A percentile compares a stretch with the other conserved stretches of the same genome.
phyloP scores from a whole-genome alignment of 75 land plant species.

The Selaginella tamariscina region DNA sequence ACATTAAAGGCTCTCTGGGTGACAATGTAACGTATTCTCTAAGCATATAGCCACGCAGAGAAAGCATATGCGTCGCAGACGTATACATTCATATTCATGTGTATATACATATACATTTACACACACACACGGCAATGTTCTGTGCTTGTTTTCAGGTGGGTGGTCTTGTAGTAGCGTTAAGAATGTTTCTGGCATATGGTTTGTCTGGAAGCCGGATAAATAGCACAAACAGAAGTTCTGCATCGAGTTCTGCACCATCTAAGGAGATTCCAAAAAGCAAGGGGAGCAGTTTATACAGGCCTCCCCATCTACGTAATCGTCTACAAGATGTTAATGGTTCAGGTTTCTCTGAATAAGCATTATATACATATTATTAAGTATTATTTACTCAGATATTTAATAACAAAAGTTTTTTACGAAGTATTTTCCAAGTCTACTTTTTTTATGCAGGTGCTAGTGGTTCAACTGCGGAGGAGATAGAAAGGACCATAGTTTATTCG shows the following conservation, averaged over 20 bases:
- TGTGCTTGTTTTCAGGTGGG: constrained; percentile 39
- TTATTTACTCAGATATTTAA: no score
- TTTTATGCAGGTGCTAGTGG: background rate
- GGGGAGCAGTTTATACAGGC: constrained; percentile 51
- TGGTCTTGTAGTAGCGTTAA: constrained; percentile 53
- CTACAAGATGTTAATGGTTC: background rate
- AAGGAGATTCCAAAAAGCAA: constrained; percentile 18
- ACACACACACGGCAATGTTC: background rate
- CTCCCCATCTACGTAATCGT: constrained; percentile 57
- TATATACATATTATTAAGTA: no score
- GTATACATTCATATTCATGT: background rate
- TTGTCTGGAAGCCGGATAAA: constrained; percentile 20
- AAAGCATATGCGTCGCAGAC: no score
- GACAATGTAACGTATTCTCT: constrained; percentile 78
- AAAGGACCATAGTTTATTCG: constrained; percentile 29
- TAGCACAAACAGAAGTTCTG: background rate
- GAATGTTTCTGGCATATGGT: constrained; percentile 64
- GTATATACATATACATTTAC: background rate
- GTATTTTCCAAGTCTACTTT: no score
- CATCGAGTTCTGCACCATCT: constrained; percentile 14
- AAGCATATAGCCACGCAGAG: no score
- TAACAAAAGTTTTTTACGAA: no score
- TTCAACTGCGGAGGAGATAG: background rate
- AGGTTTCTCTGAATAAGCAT: no score
- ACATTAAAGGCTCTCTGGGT: constrained; percentile 53